Conservation (phyloP, 305 asterid genomes). For the Solanum aculeatissimum region DNA sequence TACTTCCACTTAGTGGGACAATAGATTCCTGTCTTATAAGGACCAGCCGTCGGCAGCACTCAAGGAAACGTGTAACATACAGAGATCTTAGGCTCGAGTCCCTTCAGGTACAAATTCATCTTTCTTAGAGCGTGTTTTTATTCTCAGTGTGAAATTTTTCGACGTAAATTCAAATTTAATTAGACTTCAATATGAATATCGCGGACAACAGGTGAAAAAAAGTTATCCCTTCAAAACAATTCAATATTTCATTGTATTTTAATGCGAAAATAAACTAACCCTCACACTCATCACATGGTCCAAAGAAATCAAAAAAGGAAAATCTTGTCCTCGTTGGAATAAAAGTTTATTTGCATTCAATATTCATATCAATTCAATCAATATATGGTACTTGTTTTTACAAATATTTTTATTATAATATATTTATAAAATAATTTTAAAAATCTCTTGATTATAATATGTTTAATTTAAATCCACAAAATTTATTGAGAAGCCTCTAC, state of each 20-base stretch:
- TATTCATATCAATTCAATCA: no score
- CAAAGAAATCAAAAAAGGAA: background rate
- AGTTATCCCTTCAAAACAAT: background rate
- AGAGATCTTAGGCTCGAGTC: accelerated
- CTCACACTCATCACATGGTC: background rate
- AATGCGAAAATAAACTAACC: background rate
- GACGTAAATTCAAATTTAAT: background rate
- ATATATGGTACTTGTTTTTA: background rate
- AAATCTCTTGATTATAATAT: background rate
- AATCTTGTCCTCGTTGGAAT: background rate
- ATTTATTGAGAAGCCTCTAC: background rate
- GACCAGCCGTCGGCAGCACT: background rate
- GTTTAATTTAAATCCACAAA: background rate
- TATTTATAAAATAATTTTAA: background rate
- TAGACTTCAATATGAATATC: background rate
- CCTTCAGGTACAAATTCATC: background rate
- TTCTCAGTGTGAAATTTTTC: background rate
- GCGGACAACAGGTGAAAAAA: no score
- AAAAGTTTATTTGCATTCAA: no score
- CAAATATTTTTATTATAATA: no score
- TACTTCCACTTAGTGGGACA: background rate
- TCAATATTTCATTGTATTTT: background rate
- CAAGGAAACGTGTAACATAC: background rate
- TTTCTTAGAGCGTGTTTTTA: background rate
- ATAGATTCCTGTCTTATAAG: background rate